phyloP scores from a whole-genome alignment of 495 filamentous ascomycete species.

The Podospora didyma region DNA sequence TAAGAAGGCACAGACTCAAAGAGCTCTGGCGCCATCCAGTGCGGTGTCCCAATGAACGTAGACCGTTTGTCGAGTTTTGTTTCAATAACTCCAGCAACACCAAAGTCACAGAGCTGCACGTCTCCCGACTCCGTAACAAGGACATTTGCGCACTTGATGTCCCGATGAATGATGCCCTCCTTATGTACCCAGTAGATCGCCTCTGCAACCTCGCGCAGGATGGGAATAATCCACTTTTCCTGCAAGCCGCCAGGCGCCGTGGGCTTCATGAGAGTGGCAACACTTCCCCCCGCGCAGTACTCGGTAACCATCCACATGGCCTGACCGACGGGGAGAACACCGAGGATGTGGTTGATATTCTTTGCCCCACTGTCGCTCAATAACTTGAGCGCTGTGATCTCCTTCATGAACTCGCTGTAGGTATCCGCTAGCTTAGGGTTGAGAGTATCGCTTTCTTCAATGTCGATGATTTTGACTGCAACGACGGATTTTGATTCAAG shows the following conservation, averaged over 20 bases:
- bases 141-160: slow-evolving; percentile 94
- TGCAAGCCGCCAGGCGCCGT: slow-evolving; percentile 69
- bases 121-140: slow-evolving; percentile 82
- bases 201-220: slow-evolving; percentile 80
- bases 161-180: slow-evolving; percentile 89
- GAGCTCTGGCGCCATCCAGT: slow-evolving; percentile 97
- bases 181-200: slow-evolving; percentile 85
- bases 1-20: slow-evolving; percentile 55
- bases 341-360: slow-evolving; percentile 88
- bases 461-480: slow-evolving; percentile 92
- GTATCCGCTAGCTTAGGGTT: slow-evolving; percentile 74
- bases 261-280: slow-evolving; percentile 72
- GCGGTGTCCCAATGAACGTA: slow-evolving; percentile 89
- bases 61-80: slow-evolving; percentile 79
- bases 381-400: slow-evolving; percentile 80
- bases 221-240: slow-evolving; percentile 86
- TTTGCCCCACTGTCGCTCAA: slow-evolving; percentile 78
- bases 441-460: slow-evolving; percentile 78
- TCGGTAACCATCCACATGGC: slow-evolving; percentile 95
- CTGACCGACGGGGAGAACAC: slow-evolving; percentile 79
- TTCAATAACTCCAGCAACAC: slow-evolving; percentile 84
- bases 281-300: slow-evolving; percentile 91
- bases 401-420: slow-evolving; percentile 80
- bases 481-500: slow-evolving; percentile 60
- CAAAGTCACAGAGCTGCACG: slow-evolving; percentile 93